phyloP scores from a whole-genome alignment of 2,329 filamentous ascomycete genomes.

The Kalaharituber pfeilii region DNA sequence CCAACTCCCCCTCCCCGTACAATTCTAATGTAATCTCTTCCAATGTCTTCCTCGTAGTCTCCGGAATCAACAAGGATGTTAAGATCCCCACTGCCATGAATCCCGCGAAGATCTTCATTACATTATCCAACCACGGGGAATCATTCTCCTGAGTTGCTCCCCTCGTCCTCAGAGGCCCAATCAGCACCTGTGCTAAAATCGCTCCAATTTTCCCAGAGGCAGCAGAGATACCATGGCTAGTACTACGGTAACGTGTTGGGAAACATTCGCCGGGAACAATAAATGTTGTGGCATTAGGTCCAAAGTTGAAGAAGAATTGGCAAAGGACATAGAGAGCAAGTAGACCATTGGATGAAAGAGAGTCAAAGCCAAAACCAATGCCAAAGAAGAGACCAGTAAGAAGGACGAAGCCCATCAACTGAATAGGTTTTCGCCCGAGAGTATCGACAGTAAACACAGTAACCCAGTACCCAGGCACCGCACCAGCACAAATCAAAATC shows the following conservation, averaged over 20 bases:
- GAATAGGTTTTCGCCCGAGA: conserved; percentile 60
- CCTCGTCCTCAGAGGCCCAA: conserved; percentile 42
- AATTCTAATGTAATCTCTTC: conserved; percentile 50
- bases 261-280: conserved; percentile 48
- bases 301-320: conserved; percentile 51
- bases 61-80: conserved; percentile 54
- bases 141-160: conserved; percentile 37
- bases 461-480: conserved; percentile 69
- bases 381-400: conserved; percentile 45
- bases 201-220: conserved; percentile 51
- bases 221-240: conserved; percentile 47
- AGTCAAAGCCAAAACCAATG: conserved; percentile 43
- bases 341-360: conserved; percentile 33
- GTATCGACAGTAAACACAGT: conserved; percentile 58
- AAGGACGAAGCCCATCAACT: conserved; percentile 43
- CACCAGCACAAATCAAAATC: conserved; percentile 60
- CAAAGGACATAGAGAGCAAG: conserved; percentile 46
- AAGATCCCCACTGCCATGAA: conserved; percentile 62
- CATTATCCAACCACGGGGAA: conserved; percentile 50
- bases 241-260: conserved; percentile 44
- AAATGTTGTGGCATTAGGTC: conserved; percentile 49
- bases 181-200: conserved; percentile 48
- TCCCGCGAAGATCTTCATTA: conserved; percentile 61
- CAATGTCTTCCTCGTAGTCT: conserved; percentile 57
- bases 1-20: conserved; percentile 15